Percentiles rank a stretch among this genome's conserved stretches.
Conservation (phyloP, 805 yeast genomes). For the Geotrichum ghanense region DNA sequence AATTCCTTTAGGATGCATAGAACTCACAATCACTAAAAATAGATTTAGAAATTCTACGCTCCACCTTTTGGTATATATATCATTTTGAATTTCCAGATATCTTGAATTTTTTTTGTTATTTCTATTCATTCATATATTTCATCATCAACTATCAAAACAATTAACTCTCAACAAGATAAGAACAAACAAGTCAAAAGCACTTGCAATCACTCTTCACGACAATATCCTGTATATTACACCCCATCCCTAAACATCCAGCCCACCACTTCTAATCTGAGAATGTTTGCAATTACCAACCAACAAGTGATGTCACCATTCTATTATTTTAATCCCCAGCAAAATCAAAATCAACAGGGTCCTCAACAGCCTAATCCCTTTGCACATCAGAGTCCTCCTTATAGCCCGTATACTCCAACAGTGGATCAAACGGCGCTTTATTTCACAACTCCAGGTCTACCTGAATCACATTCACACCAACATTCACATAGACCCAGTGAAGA, state of each 20-base stretch:
- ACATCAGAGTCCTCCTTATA: constrained; percentile 1
- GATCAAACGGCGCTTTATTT: background rate
- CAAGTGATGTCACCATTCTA: constrained; percentile 1
- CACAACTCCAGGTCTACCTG: background rate
- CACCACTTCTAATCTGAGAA: background rate
- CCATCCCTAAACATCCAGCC: too few species aligned
- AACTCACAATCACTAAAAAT: background rate
- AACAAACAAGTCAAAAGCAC: background rate
- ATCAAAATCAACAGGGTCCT: background rate
- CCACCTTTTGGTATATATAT: background rate
- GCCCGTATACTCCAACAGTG: background rate
- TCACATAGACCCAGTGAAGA: background rate
- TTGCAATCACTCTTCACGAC: too few species aligned
- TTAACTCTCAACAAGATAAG: background rate
- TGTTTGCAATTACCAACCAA: constrained; percentile 1
- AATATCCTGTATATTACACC: too few species aligned
- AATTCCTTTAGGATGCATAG: background rate
- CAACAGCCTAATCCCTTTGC: background rate
- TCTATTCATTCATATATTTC: too few species aligned
- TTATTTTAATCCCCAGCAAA: background rate
- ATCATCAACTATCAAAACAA: background rate
- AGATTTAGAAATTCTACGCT: background rate
- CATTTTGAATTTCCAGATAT: background rate
- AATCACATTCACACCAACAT: background rate
- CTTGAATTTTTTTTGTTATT: background rate